Percentiles rank a stretch among this genome's conserved stretches.
Conservation (phyloP, 177 flowering plant species). For the Vitis hybrid region DNA sequence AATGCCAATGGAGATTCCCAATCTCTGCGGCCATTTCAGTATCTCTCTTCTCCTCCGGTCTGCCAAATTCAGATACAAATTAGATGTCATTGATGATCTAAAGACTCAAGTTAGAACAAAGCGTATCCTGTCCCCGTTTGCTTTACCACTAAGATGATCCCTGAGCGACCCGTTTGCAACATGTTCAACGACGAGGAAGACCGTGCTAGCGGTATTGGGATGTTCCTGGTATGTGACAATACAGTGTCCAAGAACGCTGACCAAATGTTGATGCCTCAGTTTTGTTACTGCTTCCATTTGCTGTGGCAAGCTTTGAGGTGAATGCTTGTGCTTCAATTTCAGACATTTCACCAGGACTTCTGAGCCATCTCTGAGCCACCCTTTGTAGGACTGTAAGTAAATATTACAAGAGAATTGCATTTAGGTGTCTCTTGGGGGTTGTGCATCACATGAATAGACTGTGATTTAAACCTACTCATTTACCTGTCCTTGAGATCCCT, state of each 20-base stretch:
- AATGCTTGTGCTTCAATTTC: conserved; percentile 50
- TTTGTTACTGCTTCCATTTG: conserved; percentile 62
- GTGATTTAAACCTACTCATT: not conserved
- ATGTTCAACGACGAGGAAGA: conserved; percentile 64
- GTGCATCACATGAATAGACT: not conserved
- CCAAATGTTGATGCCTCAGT: conserved; percentile 73
- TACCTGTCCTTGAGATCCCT: conserved; percentile 80
- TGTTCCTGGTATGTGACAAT: conserved; percentile 49
- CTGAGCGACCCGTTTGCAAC: conserved; percentile 60
- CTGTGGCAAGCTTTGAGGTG: conserved; percentile 47
- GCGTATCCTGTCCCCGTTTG: too few species aligned
- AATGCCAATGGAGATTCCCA: conserved; percentile 62
- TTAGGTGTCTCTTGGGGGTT: not conserved
- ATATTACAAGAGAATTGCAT: not conserved
- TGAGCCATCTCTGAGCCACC: conserved; percentile 68
- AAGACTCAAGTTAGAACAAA: too few species aligned
- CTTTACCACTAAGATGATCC: conserved; percentile 64
- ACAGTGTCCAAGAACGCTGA: conserved; percentile 88
- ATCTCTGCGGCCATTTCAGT: conserved; percentile 85
- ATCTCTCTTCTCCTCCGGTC: conserved; percentile 61
- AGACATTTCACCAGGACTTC: conserved; percentile 54
- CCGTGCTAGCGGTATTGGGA: conserved; percentile 38
- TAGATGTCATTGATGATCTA: not conserved
- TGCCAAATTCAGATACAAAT: conserved; percentile 20
- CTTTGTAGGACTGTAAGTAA: conserved; percentile 62